Conservation (phyloP, 2,329 filamentous ascomycete genomes). For the Apiospora koreana region DNA sequence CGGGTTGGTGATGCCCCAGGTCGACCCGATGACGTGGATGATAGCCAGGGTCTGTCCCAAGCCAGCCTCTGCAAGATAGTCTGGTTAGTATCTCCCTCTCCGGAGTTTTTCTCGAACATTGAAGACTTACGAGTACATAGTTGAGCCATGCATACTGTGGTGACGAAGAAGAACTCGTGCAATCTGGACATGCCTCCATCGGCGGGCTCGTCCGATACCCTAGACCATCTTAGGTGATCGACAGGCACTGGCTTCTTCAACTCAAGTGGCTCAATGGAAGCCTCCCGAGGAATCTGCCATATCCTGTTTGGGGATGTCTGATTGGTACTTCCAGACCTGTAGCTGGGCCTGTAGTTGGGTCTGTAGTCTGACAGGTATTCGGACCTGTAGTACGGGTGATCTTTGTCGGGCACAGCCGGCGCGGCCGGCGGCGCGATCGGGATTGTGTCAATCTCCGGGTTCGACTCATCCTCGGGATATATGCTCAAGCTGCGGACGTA, state of each 20-base stretch:
- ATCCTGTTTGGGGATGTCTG: background rate
- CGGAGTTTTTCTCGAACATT: background rate
- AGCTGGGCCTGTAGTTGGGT: no score
- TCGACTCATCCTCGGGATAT: conserved; percentile 6
- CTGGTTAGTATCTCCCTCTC: background rate
- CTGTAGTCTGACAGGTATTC: background rate
- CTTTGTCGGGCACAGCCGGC: background rate
- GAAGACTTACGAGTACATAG: conserved; percentile 38
- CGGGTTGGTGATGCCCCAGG: conserved; percentile 43
- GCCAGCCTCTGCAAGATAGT: conserved; percentile 34
- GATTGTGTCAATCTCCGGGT: conserved; percentile 2
- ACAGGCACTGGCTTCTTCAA: background rate
- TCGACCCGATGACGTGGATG: conserved; percentile 46
- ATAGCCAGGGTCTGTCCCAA: conserved; percentile 50
- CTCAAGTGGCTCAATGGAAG: background rate
- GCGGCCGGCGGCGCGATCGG: conserved; percentile 4
- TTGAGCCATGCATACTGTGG: conserved; percentile 46
- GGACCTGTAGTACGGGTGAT: background rate
- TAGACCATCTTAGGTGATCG: background rate
- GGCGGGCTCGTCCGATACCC: background rate
- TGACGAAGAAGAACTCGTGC: conserved; percentile 40
- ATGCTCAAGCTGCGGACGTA: conserved; percentile 1
- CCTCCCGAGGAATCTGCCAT: background rate
- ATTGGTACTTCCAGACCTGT: background rate
- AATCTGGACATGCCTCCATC: conserved; percentile 17